These are phyloP conservation scores for Ilyonectria destructans DNA, from an alignment of 2,329 filamentous ascomycete species.

Conservation along the genomic window DNA sequence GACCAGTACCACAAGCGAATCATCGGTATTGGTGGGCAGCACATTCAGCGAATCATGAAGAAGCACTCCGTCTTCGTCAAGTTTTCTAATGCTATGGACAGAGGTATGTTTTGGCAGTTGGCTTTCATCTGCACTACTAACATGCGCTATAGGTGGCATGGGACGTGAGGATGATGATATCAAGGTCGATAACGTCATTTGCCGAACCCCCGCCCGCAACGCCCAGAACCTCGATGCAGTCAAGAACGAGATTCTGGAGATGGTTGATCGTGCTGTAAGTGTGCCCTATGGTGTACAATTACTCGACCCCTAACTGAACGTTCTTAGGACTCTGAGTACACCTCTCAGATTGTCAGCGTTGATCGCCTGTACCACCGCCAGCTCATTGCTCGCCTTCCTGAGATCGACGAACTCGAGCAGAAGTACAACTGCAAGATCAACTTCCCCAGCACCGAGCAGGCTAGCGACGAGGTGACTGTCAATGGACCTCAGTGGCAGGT, in stretches of 20 bases:
- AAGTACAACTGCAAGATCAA: conserved; percentile 99
- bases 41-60: conserved; percentile 99
- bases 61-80: conserved; percentile 99
- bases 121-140: conserved; percentile 45
- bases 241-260: conserved; percentile 99
- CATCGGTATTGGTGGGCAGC: conserved; percentile 97
- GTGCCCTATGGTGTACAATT: not conserved
- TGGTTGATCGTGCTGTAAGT: conserved; percentile 94
- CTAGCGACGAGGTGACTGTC: conserved; percentile 95
- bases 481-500: conserved; percentile 99
- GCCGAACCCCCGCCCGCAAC: conserved; percentile 95
- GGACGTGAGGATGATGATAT: conserved; percentile 98
- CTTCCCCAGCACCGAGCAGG: conserved; percentile 97
- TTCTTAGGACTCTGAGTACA: conserved; percentile 90
- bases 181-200: conserved; percentile 99
- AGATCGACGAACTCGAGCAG: conserved; percentile 96
- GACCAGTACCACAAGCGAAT: conserved; percentile 99
- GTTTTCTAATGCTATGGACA: conserved; percentile 99
- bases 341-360: conserved; percentile 92
- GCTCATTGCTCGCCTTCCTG: conserved; percentile 87
- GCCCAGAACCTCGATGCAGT: conserved; percentile 97
- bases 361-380: conserved; percentile 97
- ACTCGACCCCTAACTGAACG: not conserved
- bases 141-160: conserved; percentile 67
- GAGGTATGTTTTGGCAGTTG: conserved; percentile 66